Percentiles rank a stretch among this genome's conserved stretches.
phyloP scores from a whole-genome alignment of 768 basidiomycete species.

The Kwoniella heveanensis region DNA sequence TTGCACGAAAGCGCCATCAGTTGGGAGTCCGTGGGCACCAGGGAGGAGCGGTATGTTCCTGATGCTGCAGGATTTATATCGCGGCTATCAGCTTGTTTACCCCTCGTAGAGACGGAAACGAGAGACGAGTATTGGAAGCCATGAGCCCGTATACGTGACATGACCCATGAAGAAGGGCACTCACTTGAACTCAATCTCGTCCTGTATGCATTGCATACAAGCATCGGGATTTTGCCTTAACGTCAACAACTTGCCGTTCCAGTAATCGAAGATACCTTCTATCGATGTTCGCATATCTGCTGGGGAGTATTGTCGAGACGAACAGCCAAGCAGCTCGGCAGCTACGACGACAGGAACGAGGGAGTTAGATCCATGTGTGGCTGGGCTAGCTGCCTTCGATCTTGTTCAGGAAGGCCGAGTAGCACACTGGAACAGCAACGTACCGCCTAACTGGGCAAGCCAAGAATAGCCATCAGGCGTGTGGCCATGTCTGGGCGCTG shows the following conservation, averaged over 20 bases:
- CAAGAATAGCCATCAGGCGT: slow-evolving; percentile 2
- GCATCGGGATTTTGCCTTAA: slow-evolving; percentile 3
- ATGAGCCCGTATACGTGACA: too few relatives aligned
- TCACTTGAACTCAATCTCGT: slow-evolving; percentile 21
- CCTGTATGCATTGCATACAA: slow-evolving; percentile 11
- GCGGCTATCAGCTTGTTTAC: too few relatives aligned
- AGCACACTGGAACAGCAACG: neutral
- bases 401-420: neutral
- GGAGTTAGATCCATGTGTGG: too few relatives aligned
- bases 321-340: slow-evolving; percentile 13
- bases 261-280: slow-evolving; percentile 13
- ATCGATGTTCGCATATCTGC: slow-evolving; percentile 3
- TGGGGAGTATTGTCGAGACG: neutral
- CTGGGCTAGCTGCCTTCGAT: too few relatives aligned
- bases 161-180: neutral
- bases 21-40: neutral
- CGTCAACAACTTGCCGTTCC: slow-evolving; percentile 15
- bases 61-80: too few relatives aligned
- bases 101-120: too few relatives aligned
- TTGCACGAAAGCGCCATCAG: neutral
- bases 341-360: neutral
- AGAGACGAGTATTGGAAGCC: too few relatives aligned
- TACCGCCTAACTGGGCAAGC: slow-evolving; percentile 16
- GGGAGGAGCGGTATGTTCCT: slow-evolving; percentile 7
- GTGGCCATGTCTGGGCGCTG: neutral